Percentiles rank a stretch among this genome's conserved stretches.
These are phyloP conservation scores for Kodamaea sp. DNA, from an alignment of 1,139 yeast genomes.

Conservation along the genomic window DNA sequence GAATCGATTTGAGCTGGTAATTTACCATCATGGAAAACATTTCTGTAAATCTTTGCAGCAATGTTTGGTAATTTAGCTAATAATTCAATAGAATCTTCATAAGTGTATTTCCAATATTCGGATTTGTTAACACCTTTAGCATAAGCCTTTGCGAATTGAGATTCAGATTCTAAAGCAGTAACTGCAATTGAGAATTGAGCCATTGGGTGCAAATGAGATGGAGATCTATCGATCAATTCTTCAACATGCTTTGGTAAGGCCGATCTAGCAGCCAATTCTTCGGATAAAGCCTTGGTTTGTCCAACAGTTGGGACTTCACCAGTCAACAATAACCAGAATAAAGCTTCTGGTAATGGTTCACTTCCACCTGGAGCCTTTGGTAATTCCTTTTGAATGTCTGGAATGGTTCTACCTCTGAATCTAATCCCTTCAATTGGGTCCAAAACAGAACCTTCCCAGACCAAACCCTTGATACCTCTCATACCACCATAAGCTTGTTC, in stretches of 20 bases:
- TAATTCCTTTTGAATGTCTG: constrained; percentile 87
- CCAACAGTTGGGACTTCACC: constrained; percentile 81
- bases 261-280: constrained; percentile 83
- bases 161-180: constrained; percentile 86
- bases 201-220: constrained; percentile 92
- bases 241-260: constrained; percentile 82
- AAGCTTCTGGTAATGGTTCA: constrained; percentile 88
- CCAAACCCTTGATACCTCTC: constrained; percentile 97
- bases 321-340: constrained; percentile 87
- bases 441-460: constrained; percentile 98
- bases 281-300: constrained; percentile 72
- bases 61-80: constrained; percentile 90
- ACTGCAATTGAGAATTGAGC: constrained; percentile 94
- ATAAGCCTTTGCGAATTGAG: constrained; percentile 87
- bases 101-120: constrained; percentile 90
- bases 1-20: constrained; percentile 62
- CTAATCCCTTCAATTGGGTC: constrained; percentile 98
- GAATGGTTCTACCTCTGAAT: constrained; percentile 97
- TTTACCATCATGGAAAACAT: constrained; percentile 83
- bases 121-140: constrained; percentile 83
- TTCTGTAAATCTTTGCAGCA: constrained; percentile 92
- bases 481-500: constrained; percentile 99
- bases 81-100: constrained; percentile 83
- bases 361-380: constrained; percentile 90
- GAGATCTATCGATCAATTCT: constrained; percentile 78